phyloP scores from a whole-genome alignment of 768 basidiomycete genomes.

The Zangia roseola region DNA sequence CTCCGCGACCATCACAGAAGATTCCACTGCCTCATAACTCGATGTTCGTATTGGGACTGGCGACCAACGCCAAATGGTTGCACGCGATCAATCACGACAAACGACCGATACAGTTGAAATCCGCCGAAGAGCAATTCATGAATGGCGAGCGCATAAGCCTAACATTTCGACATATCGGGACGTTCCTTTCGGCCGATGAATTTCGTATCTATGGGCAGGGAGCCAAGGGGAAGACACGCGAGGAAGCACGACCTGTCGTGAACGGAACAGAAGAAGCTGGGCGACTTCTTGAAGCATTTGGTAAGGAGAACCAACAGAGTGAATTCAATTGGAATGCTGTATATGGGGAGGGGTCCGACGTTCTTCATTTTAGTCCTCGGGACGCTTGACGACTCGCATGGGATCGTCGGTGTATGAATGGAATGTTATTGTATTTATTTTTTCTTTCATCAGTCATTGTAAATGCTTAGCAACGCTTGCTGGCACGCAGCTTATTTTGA shows the following conservation, averaged over 20 bases:
- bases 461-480: constrained; percentile 27
- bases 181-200: constrained; percentile 57
- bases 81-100: constrained; percentile 80
- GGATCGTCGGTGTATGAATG: constrained; percentile 22
- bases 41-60: constrained; percentile 75
- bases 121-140: constrained; percentile 50
- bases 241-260: constrained; percentile 53
- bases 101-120: constrained; percentile 54
- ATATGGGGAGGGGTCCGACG: constrained; percentile 71
- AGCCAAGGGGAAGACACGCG: constrained; percentile 58
- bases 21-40: constrained; percentile 79
- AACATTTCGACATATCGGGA: constrained; percentile 78
- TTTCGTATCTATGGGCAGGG: constrained; percentile 72
- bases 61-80: constrained; percentile 72
- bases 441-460: constrained; percentile 8
- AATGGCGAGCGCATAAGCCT: constrained; percentile 73
- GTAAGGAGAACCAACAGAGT: constrained; percentile 67
- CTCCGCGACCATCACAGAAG: constrained; percentile 49
- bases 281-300: constrained; percentile 60
- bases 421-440: constrained; percentile 21
- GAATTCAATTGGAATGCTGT: constrained; percentile 67
- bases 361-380: constrained; percentile 50
- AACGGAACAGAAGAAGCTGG: constrained; percentile 48
- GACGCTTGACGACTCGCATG: constrained; percentile 16
- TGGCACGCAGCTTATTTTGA: neutral